Conservation (phyloP, 2,329 filamentous ascomycete genomes). For the Cordyceps cicadae region DNA sequence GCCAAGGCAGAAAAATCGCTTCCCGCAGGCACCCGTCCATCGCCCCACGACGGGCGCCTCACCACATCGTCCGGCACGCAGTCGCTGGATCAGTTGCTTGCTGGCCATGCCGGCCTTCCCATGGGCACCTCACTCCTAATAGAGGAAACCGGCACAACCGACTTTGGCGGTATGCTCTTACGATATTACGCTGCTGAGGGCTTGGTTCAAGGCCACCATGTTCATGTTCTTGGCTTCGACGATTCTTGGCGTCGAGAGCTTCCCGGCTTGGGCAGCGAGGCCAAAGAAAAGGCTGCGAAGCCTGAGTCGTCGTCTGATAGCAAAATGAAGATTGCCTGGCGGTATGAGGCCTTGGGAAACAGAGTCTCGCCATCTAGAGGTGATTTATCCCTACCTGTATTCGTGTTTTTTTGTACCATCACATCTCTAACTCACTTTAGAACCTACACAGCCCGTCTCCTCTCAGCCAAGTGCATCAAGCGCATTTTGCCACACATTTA, state of each 20-base stretch:
- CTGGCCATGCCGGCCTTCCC: slow-evolving; percentile 76
- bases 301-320: slow-evolving; percentile 43
- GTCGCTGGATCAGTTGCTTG: slow-evolving; percentile 76
- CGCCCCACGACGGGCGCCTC: slow-evolving; percentile 75
- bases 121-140: slow-evolving; percentile 74
- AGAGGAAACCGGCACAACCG: slow-evolving; percentile 86
- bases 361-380: slow-evolving; percentile 58
- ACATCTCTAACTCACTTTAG: neutral
- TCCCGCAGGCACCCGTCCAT: slow-evolving; percentile 60
- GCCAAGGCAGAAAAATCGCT: slow-evolving; percentile 29
- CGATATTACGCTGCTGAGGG: slow-evolving; percentile 91
- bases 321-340: slow-evolving; percentile 98
- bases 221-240: slow-evolving; percentile 75
- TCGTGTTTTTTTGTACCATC: slow-evolving; percentile 18
- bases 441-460: slow-evolving; percentile 17
- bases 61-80: slow-evolving; percentile 87
- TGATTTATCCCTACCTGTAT: slow-evolving; percentile 26
- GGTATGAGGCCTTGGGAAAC: slow-evolving; percentile 76
- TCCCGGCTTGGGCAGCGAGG: slow-evolving; percentile 55
- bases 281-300: slow-evolving; percentile 30
- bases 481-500: slow-evolving; percentile 64
- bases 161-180: slow-evolving; percentile 78
- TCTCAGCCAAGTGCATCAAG: slow-evolving; percentile 17
- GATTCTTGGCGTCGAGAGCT: slow-evolving; percentile 77
- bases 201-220: slow-evolving; percentile 77